phyloP scores from a whole-genome alignment of 805 yeast species.

The Pichia pseudocactophila region DNA sequence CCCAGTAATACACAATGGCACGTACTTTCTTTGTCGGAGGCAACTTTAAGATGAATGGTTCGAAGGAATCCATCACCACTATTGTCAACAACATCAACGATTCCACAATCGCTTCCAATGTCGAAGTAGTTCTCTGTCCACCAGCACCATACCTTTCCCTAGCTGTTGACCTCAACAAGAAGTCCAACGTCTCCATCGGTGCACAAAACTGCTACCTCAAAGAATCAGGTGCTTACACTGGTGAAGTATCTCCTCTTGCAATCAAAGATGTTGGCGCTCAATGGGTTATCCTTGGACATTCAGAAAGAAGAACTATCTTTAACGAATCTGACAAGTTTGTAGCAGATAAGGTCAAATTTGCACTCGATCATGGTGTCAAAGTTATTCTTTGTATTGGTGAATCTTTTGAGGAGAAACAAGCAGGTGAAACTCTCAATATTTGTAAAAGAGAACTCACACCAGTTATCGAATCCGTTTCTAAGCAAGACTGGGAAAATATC shows the following conservation, averaged over 20 bases:
- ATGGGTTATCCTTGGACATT: slow-evolving; percentile 96
- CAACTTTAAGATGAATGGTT: slow-evolving; percentile 98
- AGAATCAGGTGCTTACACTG: slow-evolving; percentile 95
- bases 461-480: slow-evolving; percentile 57
- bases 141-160: slow-evolving; percentile 87
- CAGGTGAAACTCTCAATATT: slow-evolving; percentile 77
- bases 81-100: slow-evolving; percentile 79
- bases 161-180: slow-evolving; percentile 60
- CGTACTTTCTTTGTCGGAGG: slow-evolving; percentile 89
- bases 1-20: slow-evolving; percentile 11
- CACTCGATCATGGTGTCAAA: slow-evolving; percentile 78
- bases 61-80: slow-evolving; percentile 72
- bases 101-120: slow-evolving; percentile 64
- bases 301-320: slow-evolving; percentile 94
- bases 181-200: slow-evolving; percentile 67
- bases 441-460: slow-evolving; percentile 87
- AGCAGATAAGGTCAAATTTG: slow-evolving; percentile 91
- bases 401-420: slow-evolving; percentile 89
- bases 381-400: slow-evolving; percentile 98
- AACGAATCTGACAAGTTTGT: slow-evolving; percentile 84
- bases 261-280: slow-evolving; percentile 84
- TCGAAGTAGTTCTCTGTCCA: slow-evolving; percentile 92
- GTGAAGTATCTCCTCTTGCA: slow-evolving; percentile 86
- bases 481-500: slow-evolving; percentile 75
- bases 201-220: slow-evolving; percentile 89